Percentiles rank a stretch among this genome's conserved stretches.
phyloP scores from a whole-genome alignment of 2,329 filamentous ascomycete species.

The Eurotiales sp. region DNA sequence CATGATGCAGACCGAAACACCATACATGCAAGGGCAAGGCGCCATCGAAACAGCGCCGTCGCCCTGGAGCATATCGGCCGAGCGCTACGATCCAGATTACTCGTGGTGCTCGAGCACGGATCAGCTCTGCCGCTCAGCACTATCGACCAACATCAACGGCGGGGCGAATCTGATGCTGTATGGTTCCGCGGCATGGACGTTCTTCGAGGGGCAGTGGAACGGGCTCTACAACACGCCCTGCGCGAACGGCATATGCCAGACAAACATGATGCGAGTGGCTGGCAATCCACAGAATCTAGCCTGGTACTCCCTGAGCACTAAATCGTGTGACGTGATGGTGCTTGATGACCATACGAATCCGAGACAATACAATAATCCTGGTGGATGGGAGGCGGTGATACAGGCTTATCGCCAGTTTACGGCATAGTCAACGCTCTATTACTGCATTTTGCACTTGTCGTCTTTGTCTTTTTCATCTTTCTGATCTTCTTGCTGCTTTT shows the following conservation, averaged over 20 bases:
- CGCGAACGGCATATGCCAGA: conserved; percentile 25
- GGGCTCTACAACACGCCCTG: conserved; percentile 27
- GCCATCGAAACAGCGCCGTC: conserved; percentile 24
- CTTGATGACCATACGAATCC: conserved; percentile 27
- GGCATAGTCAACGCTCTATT: neutral
- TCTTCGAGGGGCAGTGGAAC: conserved; percentile 24
- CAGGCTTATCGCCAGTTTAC: conserved; percentile 23
- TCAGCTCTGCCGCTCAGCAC: conserved; percentile 27
- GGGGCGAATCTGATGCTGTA: conserved; percentile 29
- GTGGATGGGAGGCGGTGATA: conserved; percentile 30
- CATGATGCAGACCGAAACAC: conserved; percentile 31
- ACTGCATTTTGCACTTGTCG: neutral
- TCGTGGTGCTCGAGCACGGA: conserved; percentile 26
- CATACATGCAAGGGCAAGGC: conserved; percentile 32
- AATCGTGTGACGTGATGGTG: conserved; percentile 27
- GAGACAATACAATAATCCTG: conserved; percentile 23
- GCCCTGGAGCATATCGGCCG: conserved; percentile 24
- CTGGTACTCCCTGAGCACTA: conserved; percentile 31
- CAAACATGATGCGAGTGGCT: conserved; percentile 31
- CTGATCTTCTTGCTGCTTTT: neutral
- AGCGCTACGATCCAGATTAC: conserved; percentile 29
- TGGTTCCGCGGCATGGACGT: conserved; percentile 32
- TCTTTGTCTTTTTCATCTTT: neutral
- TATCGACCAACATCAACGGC: conserved; percentile 30
- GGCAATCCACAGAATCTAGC: conserved; percentile 22